Evolutionary conservation across 2,329 filamentous ascomycete species (phyloP).

Genomic region (Hymenoscyphus occultus): DNA sequence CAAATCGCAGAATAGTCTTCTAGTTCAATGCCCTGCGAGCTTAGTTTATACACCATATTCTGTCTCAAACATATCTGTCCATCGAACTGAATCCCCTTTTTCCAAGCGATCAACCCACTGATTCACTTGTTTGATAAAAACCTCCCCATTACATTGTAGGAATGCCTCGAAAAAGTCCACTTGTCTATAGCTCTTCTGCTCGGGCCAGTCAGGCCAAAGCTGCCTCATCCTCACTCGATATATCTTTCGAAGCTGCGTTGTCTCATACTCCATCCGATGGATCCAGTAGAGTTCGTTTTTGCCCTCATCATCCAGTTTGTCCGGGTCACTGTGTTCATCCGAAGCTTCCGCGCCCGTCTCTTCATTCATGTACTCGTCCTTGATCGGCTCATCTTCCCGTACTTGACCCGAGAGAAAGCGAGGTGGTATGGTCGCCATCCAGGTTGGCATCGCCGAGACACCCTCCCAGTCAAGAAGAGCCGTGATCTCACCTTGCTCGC

Average conservation of each 20-base stretch:
- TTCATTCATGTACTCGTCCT: conserved; percentile 8
- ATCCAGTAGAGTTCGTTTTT: not conserved
- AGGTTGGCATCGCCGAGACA: conserved; percentile 41
- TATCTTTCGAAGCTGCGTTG: not conserved
- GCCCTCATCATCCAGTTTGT: not conserved
- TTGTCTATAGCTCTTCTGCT: not conserved
- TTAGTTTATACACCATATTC: not conserved
- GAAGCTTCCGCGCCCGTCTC: not conserved
- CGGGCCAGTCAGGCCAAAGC: not conserved
- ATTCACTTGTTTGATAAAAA: not conserved
- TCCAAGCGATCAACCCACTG: not conserved
- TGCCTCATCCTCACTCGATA: not conserved
- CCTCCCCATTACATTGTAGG: not conserved
- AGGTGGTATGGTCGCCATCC: conserved; percentile 38
- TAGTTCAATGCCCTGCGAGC: not conserved
- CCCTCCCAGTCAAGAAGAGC: conserved; percentile 45
- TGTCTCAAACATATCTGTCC: not conserved
- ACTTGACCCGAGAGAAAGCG: conserved; percentile 36
- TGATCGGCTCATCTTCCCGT: conserved; percentile 35
- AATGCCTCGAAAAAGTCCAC: conserved; percentile 1
- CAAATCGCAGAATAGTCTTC: not conserved
- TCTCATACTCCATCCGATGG: not conserved
- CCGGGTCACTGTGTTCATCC: not conserved
- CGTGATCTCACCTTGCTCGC: conserved; percentile 38
- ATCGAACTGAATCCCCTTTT: not conserved